Evolutionary conservation across 768 basidiomycete species (phyloP), one percentile per base, ranked within the genome.

Genomic region (Mycena amicta): DNA sequence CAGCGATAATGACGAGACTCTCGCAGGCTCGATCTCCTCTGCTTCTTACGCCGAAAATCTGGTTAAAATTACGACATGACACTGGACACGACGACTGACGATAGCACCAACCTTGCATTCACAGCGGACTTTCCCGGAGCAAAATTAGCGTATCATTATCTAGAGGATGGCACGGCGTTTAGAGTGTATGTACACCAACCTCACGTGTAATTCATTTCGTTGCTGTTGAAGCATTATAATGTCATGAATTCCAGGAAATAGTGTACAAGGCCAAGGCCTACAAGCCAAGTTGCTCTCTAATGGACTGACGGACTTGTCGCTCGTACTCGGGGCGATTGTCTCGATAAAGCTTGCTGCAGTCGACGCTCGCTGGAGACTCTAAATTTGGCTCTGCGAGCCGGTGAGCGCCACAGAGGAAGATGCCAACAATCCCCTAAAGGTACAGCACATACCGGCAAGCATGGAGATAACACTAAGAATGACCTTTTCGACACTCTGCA

Each of bases 401-500:
- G 50, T 20, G 39, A 52, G 30, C 25, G n/a, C n/a, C n/a, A n/a
- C 22, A 26, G 40, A 27, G 26, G 25, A 46, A 50, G 31, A 56
- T 33, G 13, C 59, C 16, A 51, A 43, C 52, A n/a, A n/a, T n/a
- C n/a, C n/a, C n/a, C n/a, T n/a, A n/a, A 31, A 51, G 28, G 46
- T 53, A 20, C 50, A 41, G 26, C 27, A 68, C 84, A 63, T 63
- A 92, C 93, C 92, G 61, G 97, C 95, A 13, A 99, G 81, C 95
- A 99, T 98, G 40, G 92, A 95, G 65, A 99, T 87, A 23, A 99
- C 96, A 65, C 93, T 95, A 11, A 98, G 80, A 53, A 98, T 83
- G 63, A 97, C 96, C 75, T 97, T 98, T 77, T 98, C 92, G 16
- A 99, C 92, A 67, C 92, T 93, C 75, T 98, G 96, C 0, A 98